A percentile compares a stretch with the other conserved stretches of the same genome.
phyloP scores from a whole-genome alignment of 2,329 filamentous ascomycete genomes.

The Diaporthe vaccinii region DNA sequence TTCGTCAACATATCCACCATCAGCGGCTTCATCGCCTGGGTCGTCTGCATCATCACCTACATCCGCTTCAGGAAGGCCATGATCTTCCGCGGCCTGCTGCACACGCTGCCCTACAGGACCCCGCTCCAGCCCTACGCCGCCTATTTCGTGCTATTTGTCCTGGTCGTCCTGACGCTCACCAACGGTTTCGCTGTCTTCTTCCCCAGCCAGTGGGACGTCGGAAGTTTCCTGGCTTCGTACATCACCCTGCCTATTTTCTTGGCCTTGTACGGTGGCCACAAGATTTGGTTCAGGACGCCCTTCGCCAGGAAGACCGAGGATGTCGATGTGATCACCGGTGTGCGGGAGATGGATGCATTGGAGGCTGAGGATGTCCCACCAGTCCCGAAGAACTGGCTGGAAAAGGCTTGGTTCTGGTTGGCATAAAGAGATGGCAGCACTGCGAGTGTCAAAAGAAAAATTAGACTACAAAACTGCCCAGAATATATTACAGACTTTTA shows the following conservation, averaged over 20 bases:
- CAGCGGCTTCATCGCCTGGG: slow-evolving; percentile 72
- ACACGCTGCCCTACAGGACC: slow-evolving; percentile 65
- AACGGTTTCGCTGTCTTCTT: slow-evolving; percentile 85
- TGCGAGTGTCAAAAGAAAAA: background rate
- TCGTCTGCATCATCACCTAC: slow-evolving; percentile 70
- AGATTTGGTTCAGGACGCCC: slow-evolving; percentile 61
- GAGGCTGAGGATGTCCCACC: slow-evolving; percentile 62
- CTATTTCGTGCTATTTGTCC: slow-evolving; percentile 69
- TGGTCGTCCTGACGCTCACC: slow-evolving; percentile 75
- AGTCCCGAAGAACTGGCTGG: slow-evolving; percentile 63
- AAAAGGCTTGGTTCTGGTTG: slow-evolving; percentile 70
- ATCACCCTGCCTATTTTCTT: slow-evolving; percentile 74
- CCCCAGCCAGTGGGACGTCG: slow-evolving; percentile 71
- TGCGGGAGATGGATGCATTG: slow-evolving; percentile 73
- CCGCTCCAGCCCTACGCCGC: slow-evolving; percentile 74
- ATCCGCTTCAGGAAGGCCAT: slow-evolving; percentile 72
- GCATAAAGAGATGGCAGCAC: slow-evolving; percentile 50
- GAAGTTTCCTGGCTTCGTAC: slow-evolving; percentile 75
- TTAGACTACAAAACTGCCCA: background rate
- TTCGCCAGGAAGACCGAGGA: slow-evolving; percentile 59
- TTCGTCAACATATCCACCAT: slow-evolving; percentile 79
- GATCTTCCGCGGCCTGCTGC: slow-evolving; percentile 62
- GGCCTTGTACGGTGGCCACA: slow-evolving; percentile 72
- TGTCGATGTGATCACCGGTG: slow-evolving; percentile 70
- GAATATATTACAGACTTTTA: no score